A percentile compares a stretch with the other conserved stretches of the same genome.
These are phyloP conservation scores for Haberlea rhodopensis DNA, from an alignment of 257 asterid genomes.

Conservation along the genomic window DNA sequence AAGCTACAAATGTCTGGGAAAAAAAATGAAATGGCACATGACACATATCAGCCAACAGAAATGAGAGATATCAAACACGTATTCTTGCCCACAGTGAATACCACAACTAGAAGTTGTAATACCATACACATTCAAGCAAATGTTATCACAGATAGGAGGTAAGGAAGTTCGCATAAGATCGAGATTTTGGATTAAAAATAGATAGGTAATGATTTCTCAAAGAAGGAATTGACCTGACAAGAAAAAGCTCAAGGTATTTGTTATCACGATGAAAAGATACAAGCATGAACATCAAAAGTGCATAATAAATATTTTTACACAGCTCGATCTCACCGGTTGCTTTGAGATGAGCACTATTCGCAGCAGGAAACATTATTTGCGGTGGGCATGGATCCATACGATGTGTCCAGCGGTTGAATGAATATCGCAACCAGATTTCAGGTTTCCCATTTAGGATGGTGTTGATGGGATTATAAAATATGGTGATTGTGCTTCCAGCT, in stretches of 20 bases:
- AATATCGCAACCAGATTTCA: constrained; percentile 95
- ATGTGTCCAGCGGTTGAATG: constrained; percentile 97
- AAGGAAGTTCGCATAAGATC: not conserved
- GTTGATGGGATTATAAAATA: constrained; percentile 81
- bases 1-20: constrained; percentile 8
- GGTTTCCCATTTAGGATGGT: constrained; percentile 85
- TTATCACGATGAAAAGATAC: not conserved
- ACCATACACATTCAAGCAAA: constrained; percentile 10
- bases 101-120: constrained; percentile 10
- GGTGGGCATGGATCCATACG: constrained; percentile 79
- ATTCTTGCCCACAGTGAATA: not conserved
- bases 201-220: not conserved
- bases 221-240: not conserved
- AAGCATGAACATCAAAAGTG: not conserved
- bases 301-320: constrained; percentile 5
- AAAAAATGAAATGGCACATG: constrained; percentile 17
- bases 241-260: not conserved
- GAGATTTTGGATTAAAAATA: not conserved
- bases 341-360: constrained; percentile 66
- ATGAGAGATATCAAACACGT: not conserved
- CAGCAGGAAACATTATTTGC: constrained; percentile 73
- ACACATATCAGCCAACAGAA: constrained; percentile 9
- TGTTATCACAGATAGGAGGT: not conserved
- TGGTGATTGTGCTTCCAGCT: constrained; percentile 78
- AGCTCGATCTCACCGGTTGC: constrained; percentile 58